Conservation (phyloP, 192 early-diverging fungal genomes). For the Entomortierella chlamydospora region DNA sequence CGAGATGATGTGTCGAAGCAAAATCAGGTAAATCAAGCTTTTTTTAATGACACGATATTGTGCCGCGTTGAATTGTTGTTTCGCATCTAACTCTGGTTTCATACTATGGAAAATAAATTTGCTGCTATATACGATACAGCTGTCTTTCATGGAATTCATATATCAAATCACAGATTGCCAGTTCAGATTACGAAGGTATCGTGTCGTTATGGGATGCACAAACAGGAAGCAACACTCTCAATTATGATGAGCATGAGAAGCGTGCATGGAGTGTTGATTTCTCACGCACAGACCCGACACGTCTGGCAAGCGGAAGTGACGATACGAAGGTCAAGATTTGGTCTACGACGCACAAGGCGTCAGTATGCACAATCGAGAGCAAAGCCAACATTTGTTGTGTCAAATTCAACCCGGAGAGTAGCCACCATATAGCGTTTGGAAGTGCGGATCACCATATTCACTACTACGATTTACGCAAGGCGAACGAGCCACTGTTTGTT, state of each 20-base stretch:
- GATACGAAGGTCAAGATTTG: constrained; percentile 92
- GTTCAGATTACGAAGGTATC: constrained; percentile 93
- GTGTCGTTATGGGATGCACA: constrained; percentile 90
- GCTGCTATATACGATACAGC: too few relatives aligned
- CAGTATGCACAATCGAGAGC: constrained; percentile 85
- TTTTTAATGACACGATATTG: too few relatives aligned
- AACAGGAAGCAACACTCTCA: constrained; percentile 69
- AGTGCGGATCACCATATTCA: constrained; percentile 94
- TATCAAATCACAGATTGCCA: constrained; percentile 86
- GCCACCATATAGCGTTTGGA: constrained; percentile 86
- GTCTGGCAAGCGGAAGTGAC: constrained; percentile 91
- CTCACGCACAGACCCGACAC: constrained; percentile 77
- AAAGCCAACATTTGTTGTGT: constrained; percentile 94
- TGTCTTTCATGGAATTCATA: constrained; percentile 93
- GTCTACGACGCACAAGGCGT: constrained; percentile 78
- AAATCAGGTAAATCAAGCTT: constrained; percentile 91
- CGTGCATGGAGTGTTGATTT: constrained; percentile 95
- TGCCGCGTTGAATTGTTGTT: too few relatives aligned
- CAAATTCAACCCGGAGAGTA: constrained; percentile 85
- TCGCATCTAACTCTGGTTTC: too few relatives aligned
- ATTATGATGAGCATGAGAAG: constrained; percentile 92
- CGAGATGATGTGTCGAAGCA: constrained; percentile 82
- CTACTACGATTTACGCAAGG: constrained; percentile 89
- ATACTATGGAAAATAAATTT: too few relatives aligned
- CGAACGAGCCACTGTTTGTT: constrained; percentile 73